A percentile compares a stretch with the other conserved stretches of the same genome.
phyloP scores from a whole-genome alignment of 306 rosid species.

The Prinsepia uniflora region DNA sequence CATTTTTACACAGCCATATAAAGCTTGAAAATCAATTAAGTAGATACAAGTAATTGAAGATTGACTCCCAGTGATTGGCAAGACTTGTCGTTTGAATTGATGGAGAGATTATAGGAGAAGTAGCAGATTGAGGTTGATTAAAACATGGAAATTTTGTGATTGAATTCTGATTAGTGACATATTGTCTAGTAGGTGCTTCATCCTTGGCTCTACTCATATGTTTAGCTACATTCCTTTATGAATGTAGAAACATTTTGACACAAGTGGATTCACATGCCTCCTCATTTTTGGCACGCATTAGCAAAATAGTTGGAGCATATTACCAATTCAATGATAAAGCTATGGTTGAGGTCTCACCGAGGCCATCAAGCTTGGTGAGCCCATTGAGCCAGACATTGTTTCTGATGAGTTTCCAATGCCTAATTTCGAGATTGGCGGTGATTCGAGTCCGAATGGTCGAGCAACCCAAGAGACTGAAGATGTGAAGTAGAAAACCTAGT shows the following conservation, averaged over 20 bases:
- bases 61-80: too few relatives aligned
- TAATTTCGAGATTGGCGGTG: not conserved
- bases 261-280: not conserved
- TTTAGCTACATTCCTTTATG: slow-evolving; percentile 26
- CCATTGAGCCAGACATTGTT: not conserved
- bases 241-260: slow-evolving; percentile 27
- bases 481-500: not conserved
- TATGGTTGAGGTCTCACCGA: not conserved
- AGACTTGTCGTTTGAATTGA: too few relatives aligned
- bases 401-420: not conserved
- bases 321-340: not conserved
- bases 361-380: not conserved
- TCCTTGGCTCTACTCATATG: slow-evolving; percentile 30
- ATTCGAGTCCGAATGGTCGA: not conserved
- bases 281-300: slow-evolving; percentile 27
- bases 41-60: too few relatives aligned
- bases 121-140: too few relatives aligned
- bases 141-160: too few relatives aligned
- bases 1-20: too few relatives aligned
- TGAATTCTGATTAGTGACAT: too few relatives aligned
- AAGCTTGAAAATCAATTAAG: too few relatives aligned
- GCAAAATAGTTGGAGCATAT: not conserved
- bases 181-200: slow-evolving; percentile 15
- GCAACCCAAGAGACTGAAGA: not conserved
- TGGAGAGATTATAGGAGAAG: too few relatives aligned